Percentiles rank a stretch among this genome's conserved stretches.
These are phyloP conservation scores for Microbotryum lychnidis-dioicae DNA, from an alignment of 1,284 basidiomycete genomes.

Conservation along the genomic window DNA sequence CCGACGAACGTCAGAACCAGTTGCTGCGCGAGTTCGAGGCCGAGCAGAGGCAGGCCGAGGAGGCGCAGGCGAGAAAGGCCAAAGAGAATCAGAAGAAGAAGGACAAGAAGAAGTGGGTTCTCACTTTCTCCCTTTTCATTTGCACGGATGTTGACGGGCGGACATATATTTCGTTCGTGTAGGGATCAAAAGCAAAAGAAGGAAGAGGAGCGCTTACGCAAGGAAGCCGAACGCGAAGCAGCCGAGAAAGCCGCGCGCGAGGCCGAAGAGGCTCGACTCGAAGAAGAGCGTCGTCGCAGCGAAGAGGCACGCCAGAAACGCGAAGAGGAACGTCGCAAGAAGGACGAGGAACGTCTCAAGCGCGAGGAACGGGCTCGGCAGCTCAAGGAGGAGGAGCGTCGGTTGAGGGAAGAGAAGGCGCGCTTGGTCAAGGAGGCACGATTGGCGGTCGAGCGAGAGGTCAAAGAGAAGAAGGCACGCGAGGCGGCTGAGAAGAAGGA, in stretches of 20 bases:
- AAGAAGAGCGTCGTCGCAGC: slow-evolving; percentile 42
- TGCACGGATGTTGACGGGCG: slow-evolving; percentile 1
- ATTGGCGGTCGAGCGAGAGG: slow-evolving; percentile 48
- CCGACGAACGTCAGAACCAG: slow-evolving; percentile 78
- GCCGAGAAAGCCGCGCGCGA: slow-evolving; percentile 68
- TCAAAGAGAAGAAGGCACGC: slow-evolving; percentile 56
- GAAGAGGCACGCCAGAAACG: slow-evolving; percentile 64
- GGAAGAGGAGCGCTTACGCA: slow-evolving; percentile 74
- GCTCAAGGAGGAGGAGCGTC: slow-evolving; percentile 47
- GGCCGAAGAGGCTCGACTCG: slow-evolving; percentile 46
- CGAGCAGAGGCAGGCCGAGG: slow-evolving; percentile 68
- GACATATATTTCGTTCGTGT: neutral
- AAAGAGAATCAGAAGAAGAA: slow-evolving; percentile 98
- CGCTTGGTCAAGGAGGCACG: slow-evolving; percentile 46
- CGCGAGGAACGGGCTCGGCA: slow-evolving; percentile 57
- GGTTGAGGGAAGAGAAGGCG: slow-evolving; percentile 51
- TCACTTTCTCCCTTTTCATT: neutral
- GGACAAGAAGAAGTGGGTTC: slow-evolving; percentile 76
- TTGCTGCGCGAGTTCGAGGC: slow-evolving; percentile 81
- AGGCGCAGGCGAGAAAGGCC: slow-evolving; percentile 86
- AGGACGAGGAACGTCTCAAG: slow-evolving; percentile 53
- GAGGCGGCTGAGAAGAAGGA: slow-evolving; percentile 51
- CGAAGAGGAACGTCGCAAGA: slow-evolving; percentile 63
- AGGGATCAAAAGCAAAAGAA: slow-evolving; percentile 86
- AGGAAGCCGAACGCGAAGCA: slow-evolving; percentile 64